Conservation (phyloP, 805 yeast species). For the Citeromyces matritensis region DNA sequence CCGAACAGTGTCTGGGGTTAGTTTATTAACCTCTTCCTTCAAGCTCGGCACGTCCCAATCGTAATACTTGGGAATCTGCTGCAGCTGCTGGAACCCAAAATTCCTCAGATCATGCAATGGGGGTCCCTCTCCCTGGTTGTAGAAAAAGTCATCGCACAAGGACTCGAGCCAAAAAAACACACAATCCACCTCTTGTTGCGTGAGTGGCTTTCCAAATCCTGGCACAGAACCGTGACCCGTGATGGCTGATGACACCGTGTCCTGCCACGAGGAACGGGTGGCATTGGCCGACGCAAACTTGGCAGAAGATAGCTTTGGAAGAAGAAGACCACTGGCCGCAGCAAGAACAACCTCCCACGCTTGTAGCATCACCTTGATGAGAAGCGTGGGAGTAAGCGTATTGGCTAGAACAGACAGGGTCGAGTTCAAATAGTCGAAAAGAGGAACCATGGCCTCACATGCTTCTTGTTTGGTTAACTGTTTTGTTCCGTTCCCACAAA, state of each 20-base stretch:
- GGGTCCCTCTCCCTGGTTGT: conserved; percentile 74
- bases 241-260: conserved; percentile 29
- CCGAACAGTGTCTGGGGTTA: conserved; percentile 38
- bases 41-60: conserved; percentile 32
- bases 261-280: conserved; percentile 17
- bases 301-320: conserved; percentile 53
- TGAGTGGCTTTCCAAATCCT: conserved; percentile 40
- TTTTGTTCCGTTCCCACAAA: conserved; percentile 35
- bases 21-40: conserved; percentile 39
- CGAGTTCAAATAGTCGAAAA: conserved; percentile 59
- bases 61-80: conserved; percentile 51
- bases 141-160: conserved; percentile 59
- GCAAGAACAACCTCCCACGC: conserved; percentile 68
- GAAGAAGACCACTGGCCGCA: conserved; percentile 52
- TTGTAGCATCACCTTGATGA: conserved; percentile 53
- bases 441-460: conserved; percentile 55
- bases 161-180: conserved; percentile 57
- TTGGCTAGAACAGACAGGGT: conserved; percentile 52
- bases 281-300: conserved; percentile 5
- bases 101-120: conserved; percentile 47
- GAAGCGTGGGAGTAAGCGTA: conserved; percentile 35
- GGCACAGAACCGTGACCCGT: conserved; percentile 19
- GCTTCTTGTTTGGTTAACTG: conserved; percentile 29
- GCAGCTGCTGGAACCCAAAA: conserved; percentile 45
- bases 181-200: conserved; percentile 46